These are phyloP conservation scores for Sphaerobolus stellatus DNA, from an alignment of 1,284 basidiomycete genomes.

Conservation along the genomic window DNA sequence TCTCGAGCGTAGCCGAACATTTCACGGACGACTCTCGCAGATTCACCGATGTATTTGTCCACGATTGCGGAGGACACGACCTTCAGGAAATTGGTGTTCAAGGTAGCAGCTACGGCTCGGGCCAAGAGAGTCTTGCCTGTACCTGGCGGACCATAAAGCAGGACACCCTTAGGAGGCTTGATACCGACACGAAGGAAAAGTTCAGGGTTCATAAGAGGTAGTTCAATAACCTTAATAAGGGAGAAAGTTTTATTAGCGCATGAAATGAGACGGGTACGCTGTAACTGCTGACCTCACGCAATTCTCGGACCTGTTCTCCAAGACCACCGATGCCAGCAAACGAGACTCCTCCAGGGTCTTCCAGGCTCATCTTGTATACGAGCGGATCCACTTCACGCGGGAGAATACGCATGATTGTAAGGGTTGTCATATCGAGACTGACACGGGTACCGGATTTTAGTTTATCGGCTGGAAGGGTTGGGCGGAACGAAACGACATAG, in stretches of 20 bases:
- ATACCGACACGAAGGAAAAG: slow-evolving; percentile 95
- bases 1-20: slow-evolving; percentile 99
- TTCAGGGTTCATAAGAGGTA: slow-evolving; percentile 94
- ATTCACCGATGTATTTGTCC: slow-evolving; percentile 99
- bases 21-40: slow-evolving; percentile 90
- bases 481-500: slow-evolving; percentile 98
- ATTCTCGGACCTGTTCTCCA: slow-evolving; percentile 93
- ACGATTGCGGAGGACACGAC: slow-evolving; percentile 99
- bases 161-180: slow-evolving; percentile 91
- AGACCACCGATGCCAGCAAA: slow-evolving; percentile 98
- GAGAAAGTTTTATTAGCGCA: slow-evolving; percentile 1
- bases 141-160: slow-evolving; percentile 91
- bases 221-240: slow-evolving; percentile 79
- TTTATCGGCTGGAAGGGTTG: slow-evolving; percentile 87
- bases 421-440: slow-evolving; percentile 98
- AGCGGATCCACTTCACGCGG: slow-evolving; percentile 97
- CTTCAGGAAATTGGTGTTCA: slow-evolving; percentile 97
- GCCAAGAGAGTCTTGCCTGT: slow-evolving; percentile 97
- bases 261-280: not conserved
- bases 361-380: slow-evolving; percentile 99
- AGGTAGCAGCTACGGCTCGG: slow-evolving; percentile 92
- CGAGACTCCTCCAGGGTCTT: slow-evolving; percentile 93
- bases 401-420: slow-evolving; percentile 98
- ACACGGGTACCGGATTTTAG: slow-evolving; percentile 95
- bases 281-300: slow-evolving; percentile 73